Conservation (phyloP, 352 stramenopile genomes). For the Globisporangium barbulae region DNA sequence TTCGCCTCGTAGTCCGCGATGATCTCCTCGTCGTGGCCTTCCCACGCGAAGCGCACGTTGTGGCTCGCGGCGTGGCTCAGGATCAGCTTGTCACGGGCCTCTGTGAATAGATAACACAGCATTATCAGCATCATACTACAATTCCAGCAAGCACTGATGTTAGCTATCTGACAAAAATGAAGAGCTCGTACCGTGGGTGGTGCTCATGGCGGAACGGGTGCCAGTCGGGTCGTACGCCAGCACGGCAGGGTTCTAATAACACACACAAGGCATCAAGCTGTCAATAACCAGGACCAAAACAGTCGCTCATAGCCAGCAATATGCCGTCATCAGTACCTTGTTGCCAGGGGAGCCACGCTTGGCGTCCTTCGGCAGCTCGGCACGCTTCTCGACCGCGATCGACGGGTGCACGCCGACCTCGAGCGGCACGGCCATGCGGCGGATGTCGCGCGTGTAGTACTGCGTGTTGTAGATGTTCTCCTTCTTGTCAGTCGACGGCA, state of each 20-base stretch:
- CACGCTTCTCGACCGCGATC: constrained; percentile 49
- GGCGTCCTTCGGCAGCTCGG: constrained; percentile 60
- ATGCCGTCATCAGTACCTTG: constrained; percentile 33
- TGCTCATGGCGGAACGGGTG: constrained; percentile 85
- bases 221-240: constrained; percentile 79
- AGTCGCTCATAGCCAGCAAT: background rate
- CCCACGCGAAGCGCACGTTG: constrained; percentile 83
- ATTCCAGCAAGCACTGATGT: background rate
- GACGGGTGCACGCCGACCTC: constrained; percentile 76
- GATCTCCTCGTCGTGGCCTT: constrained; percentile 71
- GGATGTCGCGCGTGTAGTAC: constrained; percentile 89
- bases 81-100: constrained; percentile 70
- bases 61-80: constrained; percentile 64
- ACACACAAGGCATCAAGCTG: background rate
- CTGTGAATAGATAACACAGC: constrained; percentile 16
- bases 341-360: constrained; percentile 76
- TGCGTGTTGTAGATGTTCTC: constrained; percentile 84
- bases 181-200: constrained; percentile 51
- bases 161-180: too few relatives aligned
- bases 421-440: constrained; percentile 57
- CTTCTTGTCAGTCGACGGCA: constrained; percentile 70
- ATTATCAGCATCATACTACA: background rate
- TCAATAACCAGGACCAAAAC: background rate
- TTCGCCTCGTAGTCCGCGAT: constrained; percentile 68
- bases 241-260: constrained; percentile 72